Evolutionary conservation across 495 filamentous ascomycete genomes (phyloP).

Genomic region (Xylaria flabelliformis): DNA sequence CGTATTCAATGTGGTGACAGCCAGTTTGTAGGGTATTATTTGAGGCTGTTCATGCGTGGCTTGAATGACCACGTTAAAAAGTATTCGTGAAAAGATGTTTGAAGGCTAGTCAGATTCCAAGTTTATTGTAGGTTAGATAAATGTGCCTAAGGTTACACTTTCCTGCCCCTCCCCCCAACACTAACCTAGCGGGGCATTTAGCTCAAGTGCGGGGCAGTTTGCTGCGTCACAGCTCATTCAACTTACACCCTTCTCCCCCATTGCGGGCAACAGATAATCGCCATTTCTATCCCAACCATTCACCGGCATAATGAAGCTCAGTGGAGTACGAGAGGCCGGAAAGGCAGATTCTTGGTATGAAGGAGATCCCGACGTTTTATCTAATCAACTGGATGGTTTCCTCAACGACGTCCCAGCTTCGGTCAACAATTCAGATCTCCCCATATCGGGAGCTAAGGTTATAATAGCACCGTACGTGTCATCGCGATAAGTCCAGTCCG

Average conservation of each 20-base stretch:
- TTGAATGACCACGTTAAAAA: too few relatives aligned
- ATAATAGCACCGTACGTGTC: conserved; percentile 96
- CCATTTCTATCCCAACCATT: neutral
- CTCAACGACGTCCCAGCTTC: conserved; percentile 72
- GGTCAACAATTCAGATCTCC: conserved; percentile 66
- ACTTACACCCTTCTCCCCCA: neutral
- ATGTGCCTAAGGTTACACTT: neutral
- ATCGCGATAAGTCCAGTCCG: conserved; percentile 2
- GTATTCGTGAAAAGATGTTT: neutral
- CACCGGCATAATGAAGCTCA: conserved; percentile 33
- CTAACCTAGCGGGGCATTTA: neutral
- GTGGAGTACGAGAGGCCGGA: conserved; percentile 65
- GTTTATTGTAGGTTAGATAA: too few relatives aligned
- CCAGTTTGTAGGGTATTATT: too few relatives aligned
- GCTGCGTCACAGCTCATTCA: neutral
- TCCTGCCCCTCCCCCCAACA: neutral
- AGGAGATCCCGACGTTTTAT: conserved; percentile 61
- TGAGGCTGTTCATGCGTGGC: too few relatives aligned
- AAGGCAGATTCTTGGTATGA: conserved; percentile 80
- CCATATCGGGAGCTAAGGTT: conserved; percentile 77
- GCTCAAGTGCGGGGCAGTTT: conserved; percentile 20
- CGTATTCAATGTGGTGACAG: too few relatives aligned
- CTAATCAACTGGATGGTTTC: conserved; percentile 77
- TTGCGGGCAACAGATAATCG: neutral
- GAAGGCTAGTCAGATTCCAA: too few relatives aligned